phyloP scores from a whole-genome alignment of 495 filamentous ascomycete species.

The Neurospora sp. region DNA sequence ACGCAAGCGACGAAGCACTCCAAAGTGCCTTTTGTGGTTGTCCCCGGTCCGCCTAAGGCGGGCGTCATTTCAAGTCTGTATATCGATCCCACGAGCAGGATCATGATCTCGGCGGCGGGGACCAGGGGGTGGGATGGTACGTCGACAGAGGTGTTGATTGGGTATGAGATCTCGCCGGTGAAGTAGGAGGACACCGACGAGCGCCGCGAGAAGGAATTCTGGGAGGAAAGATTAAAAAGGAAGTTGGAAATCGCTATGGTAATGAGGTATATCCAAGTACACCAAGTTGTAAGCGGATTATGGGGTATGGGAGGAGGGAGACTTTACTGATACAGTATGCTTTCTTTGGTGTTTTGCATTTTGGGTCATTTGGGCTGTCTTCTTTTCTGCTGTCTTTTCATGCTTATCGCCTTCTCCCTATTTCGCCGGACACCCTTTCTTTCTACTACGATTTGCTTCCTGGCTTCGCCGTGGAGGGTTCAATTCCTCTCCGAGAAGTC shows the following conservation, averaged over 20 bases:
- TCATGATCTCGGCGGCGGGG: slow-evolving; percentile 83
- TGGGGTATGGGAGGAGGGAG: not conserved
- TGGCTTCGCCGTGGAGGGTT: not conserved
- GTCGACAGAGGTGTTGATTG: slow-evolving; percentile 80
- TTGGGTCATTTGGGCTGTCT: not conserved
- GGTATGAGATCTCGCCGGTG: slow-evolving; percentile 66
- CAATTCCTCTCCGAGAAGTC: not conserved
- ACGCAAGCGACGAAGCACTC: slow-evolving; percentile 56
- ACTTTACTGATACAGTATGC: not conserved
- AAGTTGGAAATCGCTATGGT: not conserved
- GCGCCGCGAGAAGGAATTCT: not conserved
- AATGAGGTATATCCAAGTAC: not conserved
- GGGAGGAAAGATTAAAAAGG: not conserved
- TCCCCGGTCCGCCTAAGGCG: slow-evolving; percentile 80
- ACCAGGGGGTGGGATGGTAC: slow-evolving; percentile 95
- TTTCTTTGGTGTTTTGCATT: not conserved
- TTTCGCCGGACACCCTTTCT: not conserved
- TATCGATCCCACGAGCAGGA: slow-evolving; percentile 77
- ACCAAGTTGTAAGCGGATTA: not conserved
- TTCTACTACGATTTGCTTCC: not conserved
- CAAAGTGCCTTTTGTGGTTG: slow-evolving; percentile 83
- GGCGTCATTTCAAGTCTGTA: slow-evolving; percentile 80
- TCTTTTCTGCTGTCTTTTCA: not conserved
- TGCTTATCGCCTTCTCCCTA: not conserved
- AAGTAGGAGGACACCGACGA: not conserved